phyloP scores from a whole-genome alignment of 2,329 filamentous ascomycete genomes.

The Phoma herbarum region DNA sequence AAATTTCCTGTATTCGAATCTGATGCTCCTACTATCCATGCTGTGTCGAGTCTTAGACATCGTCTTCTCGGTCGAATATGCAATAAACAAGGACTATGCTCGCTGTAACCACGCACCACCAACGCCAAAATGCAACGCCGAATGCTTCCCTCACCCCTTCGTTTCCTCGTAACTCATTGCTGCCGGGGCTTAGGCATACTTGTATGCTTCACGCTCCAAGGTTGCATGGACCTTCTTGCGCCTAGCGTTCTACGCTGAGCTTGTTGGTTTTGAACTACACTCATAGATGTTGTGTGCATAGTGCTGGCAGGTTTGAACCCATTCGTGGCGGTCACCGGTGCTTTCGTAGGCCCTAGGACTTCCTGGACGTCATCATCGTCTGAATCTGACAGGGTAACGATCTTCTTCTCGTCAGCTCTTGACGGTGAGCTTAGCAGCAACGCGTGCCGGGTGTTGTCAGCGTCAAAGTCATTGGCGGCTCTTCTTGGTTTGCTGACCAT shows the following conservation, averaged over 20 bases:
- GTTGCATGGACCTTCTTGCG: constrained; percentile 59
- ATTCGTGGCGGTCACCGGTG: constrained; percentile 6
- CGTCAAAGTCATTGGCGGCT: constrained; percentile 31
- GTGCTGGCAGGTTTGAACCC: constrained; percentile 52
- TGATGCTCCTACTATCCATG: neutral
- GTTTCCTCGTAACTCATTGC: neutral
- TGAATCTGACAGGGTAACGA: constrained; percentile 6
- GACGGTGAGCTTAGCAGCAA: constrained; percentile 56
- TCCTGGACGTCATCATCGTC: constrained; percentile 17
- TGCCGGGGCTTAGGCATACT: constrained; percentile 43
- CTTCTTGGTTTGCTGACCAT: constrained; percentile 45
- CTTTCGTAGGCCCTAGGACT: constrained; percentile 22
- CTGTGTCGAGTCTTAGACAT: neutral
- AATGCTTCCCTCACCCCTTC: neutral
- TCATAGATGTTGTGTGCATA: constrained; percentile 56
- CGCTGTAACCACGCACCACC: neutral
- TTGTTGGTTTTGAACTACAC: constrained; percentile 34
- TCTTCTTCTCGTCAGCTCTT: constrained; percentile 37
- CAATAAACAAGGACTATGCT: neutral
- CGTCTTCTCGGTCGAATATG: neutral
- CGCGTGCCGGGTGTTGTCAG: constrained; percentile 56
- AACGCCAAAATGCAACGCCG: constrained; percentile 3
- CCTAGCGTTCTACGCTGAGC: constrained; percentile 59
- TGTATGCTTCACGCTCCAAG: constrained; percentile 56
- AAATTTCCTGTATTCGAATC: neutral